Evolutionary conservation across 257 asterid genomes (phyloP), one percentile per base, ranked within the genome.

Genomic region (Sherardia arvensis): DNA sequence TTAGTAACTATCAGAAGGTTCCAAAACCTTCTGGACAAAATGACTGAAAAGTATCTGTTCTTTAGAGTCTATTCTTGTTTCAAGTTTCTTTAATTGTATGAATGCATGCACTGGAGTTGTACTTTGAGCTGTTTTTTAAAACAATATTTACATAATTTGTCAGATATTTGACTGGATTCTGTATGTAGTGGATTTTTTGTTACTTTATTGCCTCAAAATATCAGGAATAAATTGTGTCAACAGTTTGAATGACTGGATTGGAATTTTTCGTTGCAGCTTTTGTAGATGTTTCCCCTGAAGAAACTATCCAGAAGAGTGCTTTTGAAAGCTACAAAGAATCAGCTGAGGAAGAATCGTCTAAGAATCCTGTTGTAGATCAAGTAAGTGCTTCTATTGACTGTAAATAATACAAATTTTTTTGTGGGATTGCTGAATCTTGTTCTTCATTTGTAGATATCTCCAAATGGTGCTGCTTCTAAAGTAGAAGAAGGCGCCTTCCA

Each of bases 241-340:
- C 54, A 7, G 51, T 43, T 36, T 53, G 28, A 51, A 58, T 65
- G 65, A 7, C 21, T 62, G 43, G 26, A 20, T 38, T 74, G 47
- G 55, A 49, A 36, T 49, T 74, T 58, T 68, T 32, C 22, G 45
- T 64, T 78, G 74, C 90, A 93, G 99, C 97, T 71, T 93, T 93
- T 75, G 85, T 81, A 40, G 99, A 93, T 75, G 94, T 93, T 67
- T 77, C 99, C 47, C 99, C 96, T 14, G 94, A 80, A 63, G 96
- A 90, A 76, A 90, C 94, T 29, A 29, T 93, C 68, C 83, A 93
- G 79, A 85, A 84, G 73, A 83, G 71, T 71, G 94, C 80, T 66
- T 90, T 87, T 48, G 97, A 87, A 69, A 78, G 71, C 70, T 93
- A 73, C 76, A 68, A 81, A 73, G 97, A 93, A 53, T 73, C 91